Evolutionary conservation across 495 filamentous ascomycete species (phyloP), one percentile per base, ranked within the genome.

Genomic region (Trichoderma orchidacearum): DNA sequence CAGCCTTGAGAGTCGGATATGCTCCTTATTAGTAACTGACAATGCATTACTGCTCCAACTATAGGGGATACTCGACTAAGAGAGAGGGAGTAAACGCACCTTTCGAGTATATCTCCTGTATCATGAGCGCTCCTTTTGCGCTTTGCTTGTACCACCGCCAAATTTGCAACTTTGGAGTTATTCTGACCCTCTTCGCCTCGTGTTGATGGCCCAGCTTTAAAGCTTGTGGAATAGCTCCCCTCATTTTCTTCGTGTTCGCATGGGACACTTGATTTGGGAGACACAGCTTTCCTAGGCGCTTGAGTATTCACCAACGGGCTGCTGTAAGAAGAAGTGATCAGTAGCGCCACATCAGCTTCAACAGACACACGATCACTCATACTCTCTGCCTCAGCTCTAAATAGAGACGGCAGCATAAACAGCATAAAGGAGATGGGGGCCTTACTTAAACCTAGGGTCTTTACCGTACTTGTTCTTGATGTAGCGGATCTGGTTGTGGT

Each of bases 391-490:
- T n/a, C n/a, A n/a, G n/a, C n/a, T n/a, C n/a, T n/a, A n/a, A n/a
- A n/a, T n/a, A n/a, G n/a, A n/a, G n/a, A n/a, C n/a, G n/a, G 4
- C 41, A 6, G 18, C 23, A 48, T 28, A 1, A 11, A 25, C 21
- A 27, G 18, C 12, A 17, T 15, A 27, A 25, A 27, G 18, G 41
- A 21, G n/a, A 21, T 38, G 15, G 36, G 13, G 21, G 41, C 0
- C 58, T 12, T 55, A 61, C 59, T 54, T 54, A 27, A 54, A 61
- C 13, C 25, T 30, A 2, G 56, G 53, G 11, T 58, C 52, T 13
- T 12, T 21, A 3, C 55, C 59, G 17, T 61, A 61, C 31, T 57
- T 55, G 17, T 51, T 56, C 7, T 35, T 54, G 17, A 60, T 28
- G 25, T 60, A 60, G 0, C 59, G 59, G 1, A 60, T 51, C 36